Conservation (phyloP, 129 eudicot genomes). For the Centaurea solstitialis region DNA sequence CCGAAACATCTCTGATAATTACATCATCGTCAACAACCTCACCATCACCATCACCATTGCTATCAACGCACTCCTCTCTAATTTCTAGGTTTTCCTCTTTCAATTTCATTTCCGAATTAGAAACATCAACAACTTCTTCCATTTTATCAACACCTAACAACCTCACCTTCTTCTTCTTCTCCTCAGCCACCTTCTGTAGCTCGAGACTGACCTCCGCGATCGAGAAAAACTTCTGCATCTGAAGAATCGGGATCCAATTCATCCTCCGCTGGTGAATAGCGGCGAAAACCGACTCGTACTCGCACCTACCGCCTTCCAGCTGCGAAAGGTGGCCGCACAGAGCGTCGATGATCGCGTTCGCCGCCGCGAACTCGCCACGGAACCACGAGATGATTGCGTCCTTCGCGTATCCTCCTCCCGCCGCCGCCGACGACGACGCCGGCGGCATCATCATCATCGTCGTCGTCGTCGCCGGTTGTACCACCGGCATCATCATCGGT, state of each 20-base stretch:
- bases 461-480: too few relatives aligned
- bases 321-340: constrained; percentile 71
- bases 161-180: constrained; percentile 33
- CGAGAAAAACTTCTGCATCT: constrained; percentile 91
- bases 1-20: constrained; percentile 41
- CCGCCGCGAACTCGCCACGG: constrained; percentile 98
- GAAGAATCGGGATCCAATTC: constrained; percentile 94
- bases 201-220: constrained; percentile 74
- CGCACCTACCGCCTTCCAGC: constrained; percentile 44
- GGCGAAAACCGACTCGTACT: constrained; percentile 66
- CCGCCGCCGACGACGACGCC: too few relatives aligned
- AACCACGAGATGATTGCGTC: constrained; percentile 93
- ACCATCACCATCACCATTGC: constrained; percentile 27
- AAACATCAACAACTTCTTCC: constrained; percentile 19
- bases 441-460: too few relatives aligned
- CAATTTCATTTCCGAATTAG: not conserved
- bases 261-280: constrained; percentile 80
- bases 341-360: constrained; percentile 96
- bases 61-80: constrained; percentile 25
- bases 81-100: constrained; percentile 25
- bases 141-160: not conserved
- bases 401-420: constrained; percentile 41
- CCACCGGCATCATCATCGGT: constrained; percentile 28
- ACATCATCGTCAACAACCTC: constrained; percentile 46
- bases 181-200: constrained; percentile 55